Base-by-base conservation (phyloP, 106 monocot genomes). In the Platanthera zijinensis region DNA sequence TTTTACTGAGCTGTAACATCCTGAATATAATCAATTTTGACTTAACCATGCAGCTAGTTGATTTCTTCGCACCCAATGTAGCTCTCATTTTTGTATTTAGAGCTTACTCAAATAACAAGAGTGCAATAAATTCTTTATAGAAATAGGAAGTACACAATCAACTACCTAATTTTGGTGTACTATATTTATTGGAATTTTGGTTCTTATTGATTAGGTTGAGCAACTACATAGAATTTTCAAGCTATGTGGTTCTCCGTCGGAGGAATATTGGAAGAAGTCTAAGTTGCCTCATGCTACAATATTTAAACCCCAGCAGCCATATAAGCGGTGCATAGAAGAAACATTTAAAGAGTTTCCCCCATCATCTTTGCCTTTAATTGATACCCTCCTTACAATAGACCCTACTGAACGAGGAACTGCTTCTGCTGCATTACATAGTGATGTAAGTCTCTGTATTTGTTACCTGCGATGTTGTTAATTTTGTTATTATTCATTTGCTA, bases 241-340 rank as follows among this genome's bases (percentile, higher is more conserved):
- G 73, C 52, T 73, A 12, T 73, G 73, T 52, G 73, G 73, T 12
- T 73, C 73, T 28, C 73, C 73, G 11, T 73, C 73, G 2, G 73
- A 73, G 8, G 73, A 73, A 52, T 73, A 52, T 30, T 73, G 73
- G 73, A 73, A 52, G 52, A 73, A 73, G 12, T 73, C 73, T 13
- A 73, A 52, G 52, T 52, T 73, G 52, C 73, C 73, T 5, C 73
- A 52, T 73, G 73, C 73, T 25, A 73, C 73, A 51, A 73, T 73
- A 22, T 73, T 73, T 52, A 73, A 73, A 15, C 73, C 73, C 2
- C 73, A 73, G 17, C 73, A 28, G 8, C 73, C 73, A 11, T 73
- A 73, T 30, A 73, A 73, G 17, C 51, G 73, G 1, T 22, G 52
- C 22, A 73, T 73, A 21, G 5, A 10, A 15, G 52, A 73, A 10